Evolutionary conservation across 2,329 filamentous ascomycete genomes (phyloP), one percentile per base, ranked within the genome.

Genomic region (Colletotrichum sp.): DNA sequence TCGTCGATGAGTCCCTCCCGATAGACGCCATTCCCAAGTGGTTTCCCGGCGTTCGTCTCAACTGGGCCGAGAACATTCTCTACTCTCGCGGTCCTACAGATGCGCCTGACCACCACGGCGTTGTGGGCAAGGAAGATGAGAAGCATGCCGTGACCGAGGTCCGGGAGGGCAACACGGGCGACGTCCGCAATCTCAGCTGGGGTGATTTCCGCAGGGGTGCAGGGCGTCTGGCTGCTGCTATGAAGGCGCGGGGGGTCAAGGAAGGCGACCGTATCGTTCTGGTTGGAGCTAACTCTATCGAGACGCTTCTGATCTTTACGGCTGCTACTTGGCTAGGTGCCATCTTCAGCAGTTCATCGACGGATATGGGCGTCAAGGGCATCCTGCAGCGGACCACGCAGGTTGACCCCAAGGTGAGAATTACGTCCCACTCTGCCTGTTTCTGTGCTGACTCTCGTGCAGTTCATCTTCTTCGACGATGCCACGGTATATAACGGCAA

Each of bases 401-500:
- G 85, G 91, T 97, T 73, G 88, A 92, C 76, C 95, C 95, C 6
- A 92, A 90, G 85, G 88, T 89, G 76, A 67, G 59, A 12, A n/a
- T 16, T 2, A 2, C 33, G 11, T 5, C 3, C 3, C 59, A 29
- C 2, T 27, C 8, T 5, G 13, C 8, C 33, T 24, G 27, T 27
- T 9, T 8, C 43, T 36, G 2, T 7, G 38, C 27, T 64, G 6
- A 13, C 54, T 18, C 2, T 0, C 18, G 6, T 8, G 13, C 2
- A 38, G 82, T 94, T 91, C 80, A 87, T 98, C n/a, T 97, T 97
- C 80, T 92, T 96, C 79, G 95, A 98, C 78, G 95, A 97, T 78
- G 91, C 88, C 47, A 90, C 94, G 0, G 84, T 96, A 4, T 97
- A 97, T 78, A 96, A 96, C 77, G 94, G 94, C 59, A 94, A 94